These are phyloP conservation scores for Penicillium sp. DNA, from an alignment of 2,329 filamentous ascomycete species.

Conservation along the genomic window DNA sequence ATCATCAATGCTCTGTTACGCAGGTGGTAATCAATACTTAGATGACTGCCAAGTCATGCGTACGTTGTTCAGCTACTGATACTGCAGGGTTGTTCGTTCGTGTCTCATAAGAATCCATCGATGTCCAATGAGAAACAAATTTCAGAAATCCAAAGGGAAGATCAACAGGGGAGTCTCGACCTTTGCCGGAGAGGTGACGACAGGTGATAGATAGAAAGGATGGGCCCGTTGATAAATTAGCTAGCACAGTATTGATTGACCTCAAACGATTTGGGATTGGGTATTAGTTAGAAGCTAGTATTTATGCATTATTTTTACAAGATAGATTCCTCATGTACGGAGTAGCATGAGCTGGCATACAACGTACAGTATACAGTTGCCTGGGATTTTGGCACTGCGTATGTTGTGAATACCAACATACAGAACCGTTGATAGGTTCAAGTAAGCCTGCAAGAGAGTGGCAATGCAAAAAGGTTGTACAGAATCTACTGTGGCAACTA, in stretches of 20 bases:
- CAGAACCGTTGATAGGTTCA: background rate
- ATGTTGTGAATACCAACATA: too few species aligned
- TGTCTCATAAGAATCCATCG: background rate
- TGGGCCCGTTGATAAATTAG: slow-evolving; percentile 10
- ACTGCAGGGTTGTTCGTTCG: too few species aligned
- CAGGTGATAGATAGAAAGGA: slow-evolving; percentile 14
- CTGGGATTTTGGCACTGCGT: background rate
- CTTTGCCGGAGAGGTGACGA: slow-evolving; percentile 19
- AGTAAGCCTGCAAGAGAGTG: background rate
- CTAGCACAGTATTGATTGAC: background rate
- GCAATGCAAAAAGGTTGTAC: background rate
- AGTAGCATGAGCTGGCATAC: background rate
- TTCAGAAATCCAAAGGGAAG: background rate
- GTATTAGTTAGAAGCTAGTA: slow-evolving; percentile 1
- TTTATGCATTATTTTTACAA: slow-evolving; percentile 3
- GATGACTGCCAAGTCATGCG: too few species aligned
- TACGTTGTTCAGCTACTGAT: too few species aligned
- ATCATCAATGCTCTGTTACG: background rate
- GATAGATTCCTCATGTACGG: background rate
- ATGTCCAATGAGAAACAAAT: background rate
- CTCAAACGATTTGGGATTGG: background rate
- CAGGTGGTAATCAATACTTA: background rate
- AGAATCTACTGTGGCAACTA: background rate
- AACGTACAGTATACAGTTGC: too few species aligned
- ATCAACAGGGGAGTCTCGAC: slow-evolving; percentile 17